A percentile compares a stretch with the other conserved stretches of the same genome.
These are phyloP conservation scores for Leccinum truebloodii DNA, from an alignment of 768 basidiomycete species.

Conservation along the genomic window DNA sequence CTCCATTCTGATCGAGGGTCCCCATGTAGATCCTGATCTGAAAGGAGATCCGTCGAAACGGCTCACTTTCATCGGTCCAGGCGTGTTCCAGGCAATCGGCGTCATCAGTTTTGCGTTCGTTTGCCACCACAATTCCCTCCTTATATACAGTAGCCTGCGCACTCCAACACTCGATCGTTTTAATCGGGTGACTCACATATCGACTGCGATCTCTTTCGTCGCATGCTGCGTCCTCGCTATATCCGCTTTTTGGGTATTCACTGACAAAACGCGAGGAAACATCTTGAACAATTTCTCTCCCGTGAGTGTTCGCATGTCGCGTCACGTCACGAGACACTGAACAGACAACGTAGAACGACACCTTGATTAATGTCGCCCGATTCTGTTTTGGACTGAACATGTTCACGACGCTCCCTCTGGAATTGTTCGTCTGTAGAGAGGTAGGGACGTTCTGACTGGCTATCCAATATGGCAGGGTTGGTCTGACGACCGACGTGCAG, in stretches of 20 bases:
- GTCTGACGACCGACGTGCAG: conserved; percentile 38
- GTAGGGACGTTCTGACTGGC: conserved; percentile 37
- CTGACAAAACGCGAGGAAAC: conserved; percentile 92
- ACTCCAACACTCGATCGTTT: conserved; percentile 96
- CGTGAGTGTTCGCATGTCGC: conserved; percentile 39
- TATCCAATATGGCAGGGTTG: background rate
- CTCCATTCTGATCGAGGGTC: conserved; percentile 82
- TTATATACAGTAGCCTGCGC: conserved; percentile 91
- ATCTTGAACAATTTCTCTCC: conserved; percentile 92
- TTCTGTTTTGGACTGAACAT: conserved; percentile 95
- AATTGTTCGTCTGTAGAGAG: conserved; percentile 97
- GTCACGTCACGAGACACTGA: conserved; percentile 6
- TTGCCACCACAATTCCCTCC: conserved; percentile 95
- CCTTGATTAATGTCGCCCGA: conserved; percentile 92
- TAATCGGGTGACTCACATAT: conserved; percentile 88
- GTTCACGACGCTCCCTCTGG: conserved; percentile 96
- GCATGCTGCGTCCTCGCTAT: conserved; percentile 85
- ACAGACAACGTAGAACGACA: conserved; percentile 57
- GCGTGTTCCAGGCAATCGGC: conserved; percentile 93
- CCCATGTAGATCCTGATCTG: conserved; percentile 67
- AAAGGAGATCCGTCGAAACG: conserved; percentile 76
- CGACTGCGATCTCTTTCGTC: conserved; percentile 79
- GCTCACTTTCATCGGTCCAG: conserved; percentile 74
- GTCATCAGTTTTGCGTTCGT: conserved; percentile 98
- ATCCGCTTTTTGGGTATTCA: conserved; percentile 86